These are phyloP conservation scores for Phaeolepiota aurea DNA, from an alignment of 768 basidiomycete genomes.

Conservation along the genomic window DNA sequence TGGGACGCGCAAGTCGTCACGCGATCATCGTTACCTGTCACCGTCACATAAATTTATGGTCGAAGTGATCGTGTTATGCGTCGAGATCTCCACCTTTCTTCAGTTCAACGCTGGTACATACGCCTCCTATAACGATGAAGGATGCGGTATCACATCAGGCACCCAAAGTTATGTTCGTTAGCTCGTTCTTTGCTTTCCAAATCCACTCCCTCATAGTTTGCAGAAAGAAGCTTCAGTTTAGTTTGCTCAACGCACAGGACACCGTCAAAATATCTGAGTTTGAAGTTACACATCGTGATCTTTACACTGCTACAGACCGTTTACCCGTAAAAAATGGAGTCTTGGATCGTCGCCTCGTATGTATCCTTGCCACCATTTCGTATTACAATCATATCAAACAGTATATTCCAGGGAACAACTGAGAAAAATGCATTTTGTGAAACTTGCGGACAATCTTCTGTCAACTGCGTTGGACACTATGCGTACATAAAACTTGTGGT, in stretches of 20 bases:
- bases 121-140: conserved; percentile 45
- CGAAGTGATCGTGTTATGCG: no score
- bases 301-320: conserved; percentile 80
- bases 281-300: conserved; percentile 86
- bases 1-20: conserved; percentile 53
- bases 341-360: conserved; percentile 81
- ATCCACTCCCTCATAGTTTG: conserved; percentile 7
- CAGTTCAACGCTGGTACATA: background rate
- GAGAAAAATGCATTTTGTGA: conserved; percentile 91
- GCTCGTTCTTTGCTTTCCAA: background rate
- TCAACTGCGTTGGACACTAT: conserved; percentile 97
- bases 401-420: conserved; percentile 68
- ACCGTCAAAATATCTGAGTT: conserved; percentile 95
- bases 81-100: background rate
- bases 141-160: conserved; percentile 72
- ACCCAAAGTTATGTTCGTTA: conserved; percentile 72
- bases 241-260: conserved; percentile 88
- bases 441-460: conserved; percentile 86
- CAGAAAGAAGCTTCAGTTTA: conserved; percentile 96
- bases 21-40: conserved; percentile 18
- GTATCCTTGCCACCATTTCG: conserved; percentile 13
- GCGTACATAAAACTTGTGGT: conserved; percentile 96
- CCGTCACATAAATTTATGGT: conserved; percentile 22
- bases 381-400: background rate
- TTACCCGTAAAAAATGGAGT: conserved; percentile 88